Evolutionary conservation across 768 basidiomycete species (phyloP).

Genomic region (Paxillus involutus): DNA sequence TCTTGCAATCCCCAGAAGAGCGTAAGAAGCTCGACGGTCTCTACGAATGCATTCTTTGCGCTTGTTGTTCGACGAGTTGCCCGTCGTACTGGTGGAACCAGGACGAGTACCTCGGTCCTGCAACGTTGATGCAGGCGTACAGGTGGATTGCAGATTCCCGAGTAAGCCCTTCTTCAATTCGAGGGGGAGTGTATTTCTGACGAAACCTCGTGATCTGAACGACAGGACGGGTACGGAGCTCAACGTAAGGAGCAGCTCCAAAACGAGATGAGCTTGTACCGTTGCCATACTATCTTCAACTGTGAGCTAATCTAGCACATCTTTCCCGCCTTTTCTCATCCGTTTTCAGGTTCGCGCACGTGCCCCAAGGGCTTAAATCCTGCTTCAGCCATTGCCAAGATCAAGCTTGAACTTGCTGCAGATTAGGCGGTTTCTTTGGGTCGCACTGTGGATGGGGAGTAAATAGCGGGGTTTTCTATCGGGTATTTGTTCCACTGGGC

Average conservation of each 20-base stretch:
- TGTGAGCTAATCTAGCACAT: conserved; percentile 45
- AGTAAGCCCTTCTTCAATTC: conserved; percentile 41
- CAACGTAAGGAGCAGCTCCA: conserved; percentile 90
- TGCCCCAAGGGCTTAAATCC: conserved; percentile 97
- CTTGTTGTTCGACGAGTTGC: conserved; percentile 97
- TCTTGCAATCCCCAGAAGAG: conserved; percentile 87
- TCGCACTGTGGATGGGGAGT: neutral
- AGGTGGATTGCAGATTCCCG: conserved; percentile 98
- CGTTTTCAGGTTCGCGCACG: conserved; percentile 70
- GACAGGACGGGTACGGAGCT: conserved; percentile 71
- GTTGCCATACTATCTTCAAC: conserved; percentile 99
- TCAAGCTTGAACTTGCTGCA: conserved; percentile 86
- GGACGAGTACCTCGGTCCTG: conserved; percentile 96
- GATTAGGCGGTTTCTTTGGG: conserved; percentile 43
- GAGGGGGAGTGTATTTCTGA: neutral
- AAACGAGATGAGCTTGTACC: conserved; percentile 94
- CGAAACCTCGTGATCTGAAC: neutral
- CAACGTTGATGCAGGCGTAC: conserved; percentile 95
- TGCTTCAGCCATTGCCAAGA: conserved; percentile 87
- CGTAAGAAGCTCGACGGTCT: conserved; percentile 94
- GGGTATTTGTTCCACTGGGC: neutral
- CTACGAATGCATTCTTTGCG: conserved; percentile 97
- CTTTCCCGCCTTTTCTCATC: neutral
- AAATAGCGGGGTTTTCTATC: neutral
- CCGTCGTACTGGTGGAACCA: conserved; percentile 99